Evolutionary conservation across 768 basidiomycete species (phyloP), one percentile per base, ranked within the genome.

Genomic region (Mycena filopes): DNA sequence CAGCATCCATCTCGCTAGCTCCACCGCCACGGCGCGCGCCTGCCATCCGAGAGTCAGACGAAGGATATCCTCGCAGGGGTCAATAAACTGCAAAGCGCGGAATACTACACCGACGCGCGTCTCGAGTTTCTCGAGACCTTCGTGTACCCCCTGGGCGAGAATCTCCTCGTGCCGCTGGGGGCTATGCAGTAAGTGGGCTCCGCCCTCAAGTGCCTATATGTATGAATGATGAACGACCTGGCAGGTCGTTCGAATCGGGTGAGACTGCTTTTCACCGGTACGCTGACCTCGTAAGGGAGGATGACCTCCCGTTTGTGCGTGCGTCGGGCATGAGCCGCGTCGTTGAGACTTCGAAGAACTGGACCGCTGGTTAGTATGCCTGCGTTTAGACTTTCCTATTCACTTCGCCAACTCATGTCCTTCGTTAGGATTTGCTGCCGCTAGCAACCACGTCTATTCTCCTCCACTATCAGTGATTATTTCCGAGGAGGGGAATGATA

Each of bases 11-110:
- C n/a, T n/a, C 10, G 36, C 1, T 53, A 94, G 92, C 79, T 95
- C 15, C 90, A 94, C 76, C 83, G 94, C 6, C 94, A 95, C 71
- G 93, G 93, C 2, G 87, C 92, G 2, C 86, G 94, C 31, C 93
- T 83, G 67, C 94, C 94, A 0, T 93, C 93, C 0, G 68, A 72
- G 0, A 79, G 80, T 3, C 82, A 85, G 18, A 74, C 82, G 0
- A 70, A 70, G 18, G 63, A 66, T 36, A 91, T 91, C 10, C 63
- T 75, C n/a, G 60, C 72, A 1, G 82, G 89, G 0, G 70, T 95
- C 16, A 67, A 72, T 4, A 91, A 89, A 67, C 78, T 95, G 2
- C 73, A 85, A 59, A 71, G 81, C 0, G 89, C 81, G 15, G 70
- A 75, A 0, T 67, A 76, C 4, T 87, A 82, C 69, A 76, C 74